Evolutionary conservation across 768 basidiomycete genomes (phyloP).

Genomic region (Tricholomella constricta): DNA sequence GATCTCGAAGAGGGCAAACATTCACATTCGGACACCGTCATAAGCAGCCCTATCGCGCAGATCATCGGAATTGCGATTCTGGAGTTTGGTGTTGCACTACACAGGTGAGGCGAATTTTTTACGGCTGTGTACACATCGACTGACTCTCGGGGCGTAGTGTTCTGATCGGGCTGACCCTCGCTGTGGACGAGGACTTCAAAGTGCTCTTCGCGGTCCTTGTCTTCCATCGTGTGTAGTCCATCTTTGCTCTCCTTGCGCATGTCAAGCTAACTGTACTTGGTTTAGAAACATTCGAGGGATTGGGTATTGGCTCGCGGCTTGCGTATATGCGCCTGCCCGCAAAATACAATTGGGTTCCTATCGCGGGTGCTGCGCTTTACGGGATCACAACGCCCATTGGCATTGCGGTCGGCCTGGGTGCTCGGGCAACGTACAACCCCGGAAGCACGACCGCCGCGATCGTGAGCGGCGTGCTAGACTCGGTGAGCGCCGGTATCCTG

Average conservation of each 20-base stretch:
- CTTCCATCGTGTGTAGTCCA: slow-evolving; percentile 80
- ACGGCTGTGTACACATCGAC: too few relatives aligned
- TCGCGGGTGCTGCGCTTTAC: slow-evolving; percentile 63
- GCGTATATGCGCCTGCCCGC: slow-evolving; percentile 69
- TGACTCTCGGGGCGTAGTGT: slow-evolving; percentile 47
- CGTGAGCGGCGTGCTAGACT: slow-evolving; percentile 84
- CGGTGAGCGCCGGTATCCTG: slow-evolving; percentile 84
- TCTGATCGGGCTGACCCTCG: slow-evolving; percentile 88
- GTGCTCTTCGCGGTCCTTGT: slow-evolving; percentile 87
- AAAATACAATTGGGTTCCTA: slow-evolving; percentile 57
- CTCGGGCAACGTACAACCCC: slow-evolving; percentile 81
- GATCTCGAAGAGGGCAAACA: slow-evolving; percentile 30
- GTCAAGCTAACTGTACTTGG: background rate
- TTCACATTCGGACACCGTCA: slow-evolving; percentile 12
- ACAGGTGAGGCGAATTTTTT: slow-evolving; percentile 51
- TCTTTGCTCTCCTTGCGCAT: background rate
- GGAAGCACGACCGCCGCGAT: slow-evolving; percentile 73
- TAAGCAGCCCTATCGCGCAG: slow-evolving; percentile 61
- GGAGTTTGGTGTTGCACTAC: slow-evolving; percentile 91
- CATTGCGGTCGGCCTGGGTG: slow-evolving; percentile 81
- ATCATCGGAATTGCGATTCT: slow-evolving; percentile 87
- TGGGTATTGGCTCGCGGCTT: slow-evolving; percentile 89
- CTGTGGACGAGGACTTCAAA: slow-evolving; percentile 82
- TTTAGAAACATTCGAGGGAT: slow-evolving; percentile 89
- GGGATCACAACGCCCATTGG: slow-evolving; percentile 85